These are phyloP conservation scores for Epichloe scottii DNA, from an alignment of 2,329 filamentous ascomycete genomes.

Conservation along the genomic window DNA sequence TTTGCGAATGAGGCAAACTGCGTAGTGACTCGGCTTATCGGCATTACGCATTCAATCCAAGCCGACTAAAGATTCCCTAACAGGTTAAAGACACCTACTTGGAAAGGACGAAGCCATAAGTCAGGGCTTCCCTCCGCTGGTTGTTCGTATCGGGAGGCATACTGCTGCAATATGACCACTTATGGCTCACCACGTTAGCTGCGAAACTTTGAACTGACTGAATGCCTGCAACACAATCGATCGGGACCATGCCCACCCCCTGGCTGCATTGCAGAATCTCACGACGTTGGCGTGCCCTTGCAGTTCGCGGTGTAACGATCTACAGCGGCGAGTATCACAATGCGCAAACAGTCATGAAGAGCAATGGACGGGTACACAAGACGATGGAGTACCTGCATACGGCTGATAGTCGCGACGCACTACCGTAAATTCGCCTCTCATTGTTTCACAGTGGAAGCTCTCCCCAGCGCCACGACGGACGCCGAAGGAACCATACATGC, in stretches of 20 bases:
- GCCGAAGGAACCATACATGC: too few species aligned
- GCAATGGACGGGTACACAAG: background rate
- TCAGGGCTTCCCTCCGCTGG: background rate
- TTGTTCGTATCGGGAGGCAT: background rate
- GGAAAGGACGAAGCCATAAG: background rate
- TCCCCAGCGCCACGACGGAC: background rate
- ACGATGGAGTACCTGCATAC: background rate
- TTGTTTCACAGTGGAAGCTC: background rate
- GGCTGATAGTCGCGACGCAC: background rate
- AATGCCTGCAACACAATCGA: background rate
- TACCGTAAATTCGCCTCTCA: background rate
- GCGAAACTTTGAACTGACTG: background rate
- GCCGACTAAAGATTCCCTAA: background rate
- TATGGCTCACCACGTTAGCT: background rate
- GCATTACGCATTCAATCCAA: background rate
- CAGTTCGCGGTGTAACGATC: conserved; percentile 1
- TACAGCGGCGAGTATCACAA: background rate
- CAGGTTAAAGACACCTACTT: background rate
- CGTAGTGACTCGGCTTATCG: background rate
- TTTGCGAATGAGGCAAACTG: background rate
- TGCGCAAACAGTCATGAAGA: background rate
- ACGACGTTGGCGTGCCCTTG: background rate
- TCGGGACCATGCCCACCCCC: background rate
- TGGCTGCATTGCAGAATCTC: background rate
- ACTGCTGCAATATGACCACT: background rate